Conservation (phyloP, 768 basidiomycete genomes). For the Podaxis carcinomalis region DNA sequence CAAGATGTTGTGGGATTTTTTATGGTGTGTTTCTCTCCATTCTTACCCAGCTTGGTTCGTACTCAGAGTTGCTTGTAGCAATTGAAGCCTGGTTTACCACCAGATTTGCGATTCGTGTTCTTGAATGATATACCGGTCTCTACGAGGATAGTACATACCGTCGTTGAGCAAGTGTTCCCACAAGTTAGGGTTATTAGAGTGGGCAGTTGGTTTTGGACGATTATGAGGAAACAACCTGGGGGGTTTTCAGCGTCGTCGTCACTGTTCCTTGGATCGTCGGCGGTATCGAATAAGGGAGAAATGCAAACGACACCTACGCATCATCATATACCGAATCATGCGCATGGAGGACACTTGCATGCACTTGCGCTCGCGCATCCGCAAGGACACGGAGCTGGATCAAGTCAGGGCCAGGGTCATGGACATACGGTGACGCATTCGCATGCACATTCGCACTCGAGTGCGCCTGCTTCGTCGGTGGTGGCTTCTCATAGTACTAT, state of each 20-base stretch:
- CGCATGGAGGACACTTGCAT: slow-evolving; percentile 8
- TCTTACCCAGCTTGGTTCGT: background rate
- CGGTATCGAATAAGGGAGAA: background rate
- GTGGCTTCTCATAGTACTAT: background rate
- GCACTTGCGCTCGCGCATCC: slow-evolving; percentile 4
- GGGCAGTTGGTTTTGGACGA: slow-evolving; percentile 52
- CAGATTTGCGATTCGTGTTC: slow-evolving; percentile 47
- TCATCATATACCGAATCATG: slow-evolving; percentile 7
- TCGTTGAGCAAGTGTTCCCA: slow-evolving; percentile 60
- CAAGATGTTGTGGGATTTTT: slow-evolving; percentile 4
- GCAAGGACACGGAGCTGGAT: background rate
- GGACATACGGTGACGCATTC: background rate
- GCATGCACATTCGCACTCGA: background rate
- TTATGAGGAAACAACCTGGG: slow-evolving; percentile 22
- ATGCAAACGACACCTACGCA: background rate
- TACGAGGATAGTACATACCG: slow-evolving; percentile 27
- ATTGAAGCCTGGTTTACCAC: slow-evolving; percentile 55
- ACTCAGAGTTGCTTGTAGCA: slow-evolving; percentile 34
- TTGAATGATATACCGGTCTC: slow-evolving; percentile 44
- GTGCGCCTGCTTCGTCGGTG: background rate
- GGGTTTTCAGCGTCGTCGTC: slow-evolving; percentile 6
- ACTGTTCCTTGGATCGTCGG: background rate
- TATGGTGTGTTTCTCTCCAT: background rate
- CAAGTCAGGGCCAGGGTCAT: background rate
- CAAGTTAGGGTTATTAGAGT: slow-evolving; percentile 54